A percentile compares a stretch with the other conserved stretches of the same genome.
These are phyloP conservation scores for Lodderomyces parapsilosis DNA, from an alignment of 1,139 yeast genomes.

Conservation along the genomic window DNA sequence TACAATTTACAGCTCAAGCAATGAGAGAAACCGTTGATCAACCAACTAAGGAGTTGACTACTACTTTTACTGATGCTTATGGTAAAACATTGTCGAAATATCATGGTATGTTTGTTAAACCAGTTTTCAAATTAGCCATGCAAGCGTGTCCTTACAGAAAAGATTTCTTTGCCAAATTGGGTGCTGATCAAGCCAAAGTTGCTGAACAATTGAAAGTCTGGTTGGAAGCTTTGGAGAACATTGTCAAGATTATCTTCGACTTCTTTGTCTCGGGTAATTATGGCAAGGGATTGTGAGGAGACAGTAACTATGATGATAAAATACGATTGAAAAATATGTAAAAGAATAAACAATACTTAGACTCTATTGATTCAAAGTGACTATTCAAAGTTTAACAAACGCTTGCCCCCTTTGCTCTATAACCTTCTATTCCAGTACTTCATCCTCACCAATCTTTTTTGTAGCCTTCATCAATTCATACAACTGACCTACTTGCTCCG, in stretches of 20 bases:
- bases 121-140: conserved; percentile 91
- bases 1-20: conserved; percentile 85
- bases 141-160: conserved; percentile 92
- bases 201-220: conserved; percentile 62
- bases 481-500: conserved; percentile 85
- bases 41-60: conserved; percentile 62
- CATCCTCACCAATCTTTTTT: conserved; percentile 39
- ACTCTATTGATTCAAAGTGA: not conserved
- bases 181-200: conserved; percentile 68
- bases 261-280: conserved; percentile 80
- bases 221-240: conserved; percentile 73
- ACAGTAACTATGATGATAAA: not conserved
- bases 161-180: conserved; percentile 80
- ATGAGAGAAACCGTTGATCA: conserved; percentile 74
- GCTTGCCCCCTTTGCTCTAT: not conserved
- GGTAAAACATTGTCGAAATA: conserved; percentile 73
- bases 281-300: conserved; percentile 71
- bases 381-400: not conserved
- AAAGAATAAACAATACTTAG: not conserved
- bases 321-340: not conserved
- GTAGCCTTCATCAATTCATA: conserved; percentile 50
- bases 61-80: conserved; percentile 82
- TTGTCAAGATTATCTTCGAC: conserved; percentile 70
- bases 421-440: not conserved
- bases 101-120: conserved; percentile 80